Conservation (phyloP, 1,139 yeast species). For the Geotrichum histeridarum region DNA sequence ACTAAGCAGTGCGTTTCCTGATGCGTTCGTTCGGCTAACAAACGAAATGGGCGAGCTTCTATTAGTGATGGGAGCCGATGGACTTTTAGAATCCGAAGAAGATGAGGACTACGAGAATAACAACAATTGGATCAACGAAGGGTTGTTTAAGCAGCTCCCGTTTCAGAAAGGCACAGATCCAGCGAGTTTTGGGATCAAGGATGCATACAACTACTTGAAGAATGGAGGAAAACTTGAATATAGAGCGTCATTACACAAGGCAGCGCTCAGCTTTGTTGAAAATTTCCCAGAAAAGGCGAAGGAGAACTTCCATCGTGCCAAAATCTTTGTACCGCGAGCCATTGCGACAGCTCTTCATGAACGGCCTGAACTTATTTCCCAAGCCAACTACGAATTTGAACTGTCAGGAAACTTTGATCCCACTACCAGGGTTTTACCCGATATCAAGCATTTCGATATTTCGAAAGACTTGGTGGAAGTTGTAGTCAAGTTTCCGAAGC, state of each 20-base stretch:
- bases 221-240: background rate
- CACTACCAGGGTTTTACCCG: background rate
- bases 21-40: conserved; percentile 9
- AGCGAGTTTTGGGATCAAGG: conserved; percentile 1
- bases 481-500: conserved; percentile 14
- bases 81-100: conserved; percentile 3
- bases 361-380: conserved; percentile 10
- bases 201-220: conserved; percentile 12
- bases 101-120: conserved; percentile 9
- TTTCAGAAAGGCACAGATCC: background rate
- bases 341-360: conserved; percentile 11
- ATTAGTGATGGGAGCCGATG: conserved; percentile 9
- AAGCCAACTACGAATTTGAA: background rate
- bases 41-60: conserved; percentile 17
- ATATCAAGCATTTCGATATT: background rate
- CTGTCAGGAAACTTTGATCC: background rate
- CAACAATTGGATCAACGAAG: conserved; percentile 15
- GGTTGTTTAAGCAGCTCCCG: conserved; percentile 9
- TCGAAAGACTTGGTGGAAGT: conserved; percentile 4
- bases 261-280: background rate
- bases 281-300: background rate
- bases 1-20: conserved; percentile 3
- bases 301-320: conserved; percentile 7
- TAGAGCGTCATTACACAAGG: background rate
- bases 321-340: conserved; percentile 12